Evolutionary conservation across 2,329 filamentous ascomycete species (phyloP).

Genomic region (Capronia americana): DNA sequence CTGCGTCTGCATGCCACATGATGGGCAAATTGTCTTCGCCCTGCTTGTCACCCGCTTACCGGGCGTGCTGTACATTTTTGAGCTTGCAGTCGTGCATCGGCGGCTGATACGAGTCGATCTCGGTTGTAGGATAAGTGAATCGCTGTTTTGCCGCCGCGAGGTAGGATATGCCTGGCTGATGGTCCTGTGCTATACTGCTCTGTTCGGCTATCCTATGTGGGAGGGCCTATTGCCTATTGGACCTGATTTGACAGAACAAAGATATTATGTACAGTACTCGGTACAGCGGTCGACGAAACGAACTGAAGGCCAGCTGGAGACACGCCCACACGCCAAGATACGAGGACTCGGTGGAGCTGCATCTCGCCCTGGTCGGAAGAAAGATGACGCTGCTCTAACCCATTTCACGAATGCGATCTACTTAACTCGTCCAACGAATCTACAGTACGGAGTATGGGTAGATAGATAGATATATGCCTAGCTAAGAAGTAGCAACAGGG

Average conservation of each 20-base stretch:
- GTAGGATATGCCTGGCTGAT: not conserved
- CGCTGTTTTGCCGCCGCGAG: not conserved
- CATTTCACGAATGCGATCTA: not conserved
- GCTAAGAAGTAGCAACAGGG: no score
- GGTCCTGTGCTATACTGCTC: not conserved
- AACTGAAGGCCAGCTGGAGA: not conserved
- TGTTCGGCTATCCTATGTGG: not conserved
- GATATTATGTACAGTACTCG: not conserved
- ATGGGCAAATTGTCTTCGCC: not conserved
- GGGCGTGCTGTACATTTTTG: slow-evolving; percentile 8
- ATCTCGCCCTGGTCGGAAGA: not conserved
- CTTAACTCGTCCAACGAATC: not conserved
- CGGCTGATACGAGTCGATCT: not conserved
- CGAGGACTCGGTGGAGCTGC: not conserved
- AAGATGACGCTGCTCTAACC: not conserved
- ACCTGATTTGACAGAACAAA: not conserved
- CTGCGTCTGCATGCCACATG: not conserved
- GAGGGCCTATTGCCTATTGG: not conserved
- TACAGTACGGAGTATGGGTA: no score
- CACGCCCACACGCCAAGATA: not conserved
- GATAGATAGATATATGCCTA: no score
- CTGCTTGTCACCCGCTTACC: not conserved
- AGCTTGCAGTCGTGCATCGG: not conserved
- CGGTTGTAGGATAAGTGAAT: not conserved
- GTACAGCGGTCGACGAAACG: not conserved